Base-by-base conservation (phyloP, 208 protist genomes). In the Crithidia sp. region DNA sequence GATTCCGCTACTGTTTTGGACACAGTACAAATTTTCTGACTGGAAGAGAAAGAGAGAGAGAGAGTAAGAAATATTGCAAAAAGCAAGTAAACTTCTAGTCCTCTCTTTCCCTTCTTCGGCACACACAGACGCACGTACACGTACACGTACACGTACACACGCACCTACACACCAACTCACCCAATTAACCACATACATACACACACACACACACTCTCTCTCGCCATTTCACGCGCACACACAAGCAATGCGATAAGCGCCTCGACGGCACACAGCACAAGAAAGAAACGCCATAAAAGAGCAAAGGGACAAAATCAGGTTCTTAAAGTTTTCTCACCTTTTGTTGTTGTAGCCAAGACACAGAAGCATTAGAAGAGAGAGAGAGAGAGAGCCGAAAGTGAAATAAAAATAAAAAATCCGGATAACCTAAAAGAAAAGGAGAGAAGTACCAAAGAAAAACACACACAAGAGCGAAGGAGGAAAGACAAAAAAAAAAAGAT, bases 341-440 rank as follows among this genome's bases (percentile, higher is more conserved):
- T 55, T 9, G 14, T 19, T 55, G 7, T 55, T 55, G 12, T 17
- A 19, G 6, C 14, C 28, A 28, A 28, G 28, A 28, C 28, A 28
- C 28, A 28, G 28, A 28, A 28, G 28, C 6, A 12, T 17, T 55
- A 55, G 16, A 17, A 55, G 50, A 55, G 50, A 61, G 7, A 45
- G 10, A 45, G 8, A 17, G 45, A 45, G 7, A 61, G 39, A 45
- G 39, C 28, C 1, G 67, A 72, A 7, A 41, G 14, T 12, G 52
- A 8, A n/a, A 13, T 14, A 66, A 49, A 50, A 70, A 69, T 55
- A 61, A 67, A 62, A 9, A 50, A 53, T 14, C 2, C 9, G 12
- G 7, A 49, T 49, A 49, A 49, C 45, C 12, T 49, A 49, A 71
- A 52, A 62, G 28, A n/a, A 40, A 67, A 19, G 5, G 16, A 5